Conservation (phyloP, 306 rosid species). For the Calophaca sinica region DNA sequence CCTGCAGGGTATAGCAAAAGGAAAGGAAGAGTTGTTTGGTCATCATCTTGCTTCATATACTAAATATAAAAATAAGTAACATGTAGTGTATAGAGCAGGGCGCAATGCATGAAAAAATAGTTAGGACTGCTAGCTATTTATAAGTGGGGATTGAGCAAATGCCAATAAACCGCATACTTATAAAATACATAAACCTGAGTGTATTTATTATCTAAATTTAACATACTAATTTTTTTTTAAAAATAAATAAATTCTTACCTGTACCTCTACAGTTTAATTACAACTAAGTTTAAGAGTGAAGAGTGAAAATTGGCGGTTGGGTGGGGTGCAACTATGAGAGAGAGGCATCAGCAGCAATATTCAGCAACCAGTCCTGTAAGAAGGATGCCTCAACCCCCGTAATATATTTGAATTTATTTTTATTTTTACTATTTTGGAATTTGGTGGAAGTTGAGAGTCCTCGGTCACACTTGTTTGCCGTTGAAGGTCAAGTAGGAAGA, state of each 20-base stretch:
- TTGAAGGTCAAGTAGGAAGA: conserved; percentile 27
- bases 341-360: not conserved
- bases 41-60: too few species aligned
- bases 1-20: too few species aligned
- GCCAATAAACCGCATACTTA: not conserved
- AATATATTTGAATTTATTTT: not conserved
- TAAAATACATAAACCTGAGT: not conserved
- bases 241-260: too few species aligned
- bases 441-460: conserved; percentile 12
- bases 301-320: conserved; percentile 25
- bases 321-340: not conserved
- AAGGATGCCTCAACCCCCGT: conserved; percentile 45
- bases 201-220: too few species aligned
- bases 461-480: not conserved
- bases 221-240: too few species aligned
- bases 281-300: too few species aligned
- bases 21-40: too few species aligned
- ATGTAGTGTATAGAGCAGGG: too few species aligned
- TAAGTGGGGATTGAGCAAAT: not conserved
- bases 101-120: too few species aligned
- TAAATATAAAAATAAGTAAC: too few species aligned
- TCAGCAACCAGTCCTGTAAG: conserved; percentile 42
- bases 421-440: not conserved
- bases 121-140: not conserved
- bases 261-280: too few species aligned